phyloP scores from a whole-genome alignment of 345 rosid species.

The Salix caprea region DNA sequence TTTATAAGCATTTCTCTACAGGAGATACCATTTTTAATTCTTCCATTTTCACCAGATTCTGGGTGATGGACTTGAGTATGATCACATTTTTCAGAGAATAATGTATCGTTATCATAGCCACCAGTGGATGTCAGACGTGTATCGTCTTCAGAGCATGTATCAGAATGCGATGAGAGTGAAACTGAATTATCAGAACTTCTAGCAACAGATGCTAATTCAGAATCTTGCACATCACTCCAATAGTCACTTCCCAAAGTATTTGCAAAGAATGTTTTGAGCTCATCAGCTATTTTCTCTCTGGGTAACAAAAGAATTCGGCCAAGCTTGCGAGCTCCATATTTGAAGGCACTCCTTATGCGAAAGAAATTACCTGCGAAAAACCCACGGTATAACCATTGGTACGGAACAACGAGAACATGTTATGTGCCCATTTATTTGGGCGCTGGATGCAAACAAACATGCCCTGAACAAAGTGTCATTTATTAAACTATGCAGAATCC shows the following conservation, averaged over 20 bases:
- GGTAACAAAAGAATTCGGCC: constrained; percentile 53
- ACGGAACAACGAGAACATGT: neutral
- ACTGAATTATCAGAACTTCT: constrained; percentile 1
- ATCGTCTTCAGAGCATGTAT: constrained; percentile 10
- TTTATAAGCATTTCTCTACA: neutral
- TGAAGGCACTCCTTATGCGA: constrained; percentile 86
- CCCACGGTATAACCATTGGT: neutral
- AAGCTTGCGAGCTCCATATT: constrained; percentile 83
- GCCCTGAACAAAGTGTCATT: neutral
- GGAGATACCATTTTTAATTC: constrained; percentile 6
- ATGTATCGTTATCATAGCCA: neutral
- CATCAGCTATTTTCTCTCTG: constrained; percentile 45
- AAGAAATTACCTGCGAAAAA: constrained; percentile 59
- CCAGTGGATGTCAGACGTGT: neutral
- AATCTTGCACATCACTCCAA: constrained; percentile 9
- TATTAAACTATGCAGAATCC: neutral
- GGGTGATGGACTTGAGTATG: neutral
- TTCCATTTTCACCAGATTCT: constrained; percentile 6
- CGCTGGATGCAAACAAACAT: neutral
- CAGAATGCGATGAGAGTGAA: constrained; percentile 7
- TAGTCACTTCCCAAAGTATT: constrained; percentile 27
- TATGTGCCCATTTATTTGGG: neutral
- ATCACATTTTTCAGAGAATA: neutral
- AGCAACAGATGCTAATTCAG: constrained; percentile 1
- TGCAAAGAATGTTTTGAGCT: constrained; percentile 62